Evolutionary conservation across 768 basidiomycete species (phyloP), one percentile per base, ranked within the genome.

Genomic region (Chalciporus piperatus): DNA sequence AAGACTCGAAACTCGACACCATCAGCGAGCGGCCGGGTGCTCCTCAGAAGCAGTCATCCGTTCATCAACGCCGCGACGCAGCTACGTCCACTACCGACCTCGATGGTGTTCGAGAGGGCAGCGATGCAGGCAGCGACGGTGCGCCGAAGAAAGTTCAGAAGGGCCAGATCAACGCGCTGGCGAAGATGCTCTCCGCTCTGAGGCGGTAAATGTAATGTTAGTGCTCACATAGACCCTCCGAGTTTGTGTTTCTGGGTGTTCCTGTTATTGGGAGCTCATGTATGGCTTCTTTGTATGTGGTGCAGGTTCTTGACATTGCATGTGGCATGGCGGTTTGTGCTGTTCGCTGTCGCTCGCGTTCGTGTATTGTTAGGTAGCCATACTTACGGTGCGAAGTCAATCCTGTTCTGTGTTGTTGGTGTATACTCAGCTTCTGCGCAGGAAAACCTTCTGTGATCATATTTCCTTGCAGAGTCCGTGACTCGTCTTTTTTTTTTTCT

Each of bases 141-240:
- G 71, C 72, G 44, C 80, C 82, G 46, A 73, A 89, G 78, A 92
- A 88, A 73, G 86, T 89, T 63, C 85, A 91, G 74, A 92, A 86
- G 71, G 89, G 87, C 43, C 92, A 94, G 76, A 93, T 93, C 72
- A 85, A 85, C 62, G 81, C 89, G 38, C 76, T 95, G 61, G 92
- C 92, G 51, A 94, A 94, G 84, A 91, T 95, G 89, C 74, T 94
- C 52, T 90, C 85, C 51, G 87, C 87, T 46, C 70, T 90, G 70
- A 78, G 87, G 63, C 84, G 84, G 63, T 88, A 48, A 67, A 57
- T 64, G 62, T 62, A 58, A 66, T 56, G 64, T 61, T 63, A 59
- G 66, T 66, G 35, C 35, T 37, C 32, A 45, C 50, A 64, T 50
- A 42, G 52, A 54, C 49, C 42, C 45, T 61, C 7, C 39, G 16